Conservation (phyloP, 768 basidiomycete species). For the Hygrocybe coccinea region DNA sequence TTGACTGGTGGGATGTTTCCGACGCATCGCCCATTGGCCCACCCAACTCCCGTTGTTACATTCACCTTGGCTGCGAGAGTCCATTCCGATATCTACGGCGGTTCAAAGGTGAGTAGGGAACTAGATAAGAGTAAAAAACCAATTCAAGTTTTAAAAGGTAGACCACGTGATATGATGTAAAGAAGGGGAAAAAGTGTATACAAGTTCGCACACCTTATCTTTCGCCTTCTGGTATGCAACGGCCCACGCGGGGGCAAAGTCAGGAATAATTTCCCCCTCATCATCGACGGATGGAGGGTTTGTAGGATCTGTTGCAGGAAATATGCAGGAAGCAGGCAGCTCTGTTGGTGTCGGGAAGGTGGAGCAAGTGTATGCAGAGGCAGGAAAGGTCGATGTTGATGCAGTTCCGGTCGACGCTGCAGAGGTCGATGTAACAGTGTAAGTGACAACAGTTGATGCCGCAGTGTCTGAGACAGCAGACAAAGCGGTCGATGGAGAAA, state of each 20-base stretch:
- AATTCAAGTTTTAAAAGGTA: background rate
- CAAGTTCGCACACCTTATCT: slow-evolving; percentile 38
- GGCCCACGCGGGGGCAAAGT: slow-evolving; percentile 55
- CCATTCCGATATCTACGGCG: slow-evolving; percentile 40
- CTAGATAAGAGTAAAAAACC: background rate
- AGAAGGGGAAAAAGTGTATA: background rate
- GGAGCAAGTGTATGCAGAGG: slow-evolving; percentile 44
- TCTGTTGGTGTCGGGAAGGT: slow-evolving; percentile 61
- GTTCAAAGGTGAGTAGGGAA: slow-evolving; percentile 8
- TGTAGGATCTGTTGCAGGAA: slow-evolving; percentile 50
- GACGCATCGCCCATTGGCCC: slow-evolving; percentile 61
- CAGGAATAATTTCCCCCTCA: slow-evolving; percentile 37
- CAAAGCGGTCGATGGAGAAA: background rate
- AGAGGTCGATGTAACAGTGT: background rate
- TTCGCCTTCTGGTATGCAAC: slow-evolving; percentile 56
- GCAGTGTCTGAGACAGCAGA: background rate
- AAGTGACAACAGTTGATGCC: background rate
- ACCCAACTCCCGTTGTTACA: slow-evolving; percentile 63
- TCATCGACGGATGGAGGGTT: slow-evolving; percentile 50
- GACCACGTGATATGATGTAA: background rate
- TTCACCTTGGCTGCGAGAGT: slow-evolving; percentile 63
- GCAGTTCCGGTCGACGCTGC: background rate
- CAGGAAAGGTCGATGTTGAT: slow-evolving; percentile 16
- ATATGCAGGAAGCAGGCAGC: slow-evolving; percentile 47
- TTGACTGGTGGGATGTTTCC: slow-evolving; percentile 32